phyloP scores from a whole-genome alignment of 1,139 yeast species.

The Debaryomycetaceae sp. region DNA sequence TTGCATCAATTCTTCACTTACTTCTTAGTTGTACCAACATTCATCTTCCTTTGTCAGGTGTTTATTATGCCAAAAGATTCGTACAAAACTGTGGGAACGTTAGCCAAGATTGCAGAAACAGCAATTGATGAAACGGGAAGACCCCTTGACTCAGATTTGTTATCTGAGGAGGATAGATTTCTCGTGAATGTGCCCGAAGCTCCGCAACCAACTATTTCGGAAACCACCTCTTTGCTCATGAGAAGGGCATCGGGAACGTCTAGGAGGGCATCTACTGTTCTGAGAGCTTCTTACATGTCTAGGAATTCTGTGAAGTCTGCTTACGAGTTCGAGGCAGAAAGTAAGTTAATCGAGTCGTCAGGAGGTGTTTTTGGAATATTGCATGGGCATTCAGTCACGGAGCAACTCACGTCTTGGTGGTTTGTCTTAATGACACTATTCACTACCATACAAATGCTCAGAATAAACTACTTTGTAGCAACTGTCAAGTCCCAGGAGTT shows the following conservation, averaged over 20 bases:
- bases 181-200: constrained; percentile 4
- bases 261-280: constrained; percentile 37
- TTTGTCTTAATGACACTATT: constrained; percentile 72
- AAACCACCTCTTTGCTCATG: constrained; percentile 40
- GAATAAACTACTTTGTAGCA: constrained; percentile 90
- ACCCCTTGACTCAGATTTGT: constrained; percentile 42
- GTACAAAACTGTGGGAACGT: constrained; percentile 66
- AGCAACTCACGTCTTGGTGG: constrained; percentile 76
- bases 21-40: constrained; percentile 69
- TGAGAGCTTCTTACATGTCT: constrained; percentile 31
- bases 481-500: constrained; percentile 78
- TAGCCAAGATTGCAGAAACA: constrained; percentile 65
- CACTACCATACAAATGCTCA: constrained; percentile 82
- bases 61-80: constrained; percentile 76
- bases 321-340: constrained; percentile 63
- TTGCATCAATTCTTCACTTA: constrained; percentile 57
- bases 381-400: constrained; percentile 59
- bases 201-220: constrained; percentile 37
- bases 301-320: constrained; percentile 48
- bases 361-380: constrained; percentile 85
- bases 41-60: constrained; percentile 69
- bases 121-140: constrained; percentile 64
- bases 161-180: constrained; percentile 33
- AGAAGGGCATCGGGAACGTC: constrained; percentile 26
- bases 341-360: constrained; percentile 47